Base-by-base conservation (phyloP, 768 basidiomycete genomes). In the Leccinum boreale region DNA sequence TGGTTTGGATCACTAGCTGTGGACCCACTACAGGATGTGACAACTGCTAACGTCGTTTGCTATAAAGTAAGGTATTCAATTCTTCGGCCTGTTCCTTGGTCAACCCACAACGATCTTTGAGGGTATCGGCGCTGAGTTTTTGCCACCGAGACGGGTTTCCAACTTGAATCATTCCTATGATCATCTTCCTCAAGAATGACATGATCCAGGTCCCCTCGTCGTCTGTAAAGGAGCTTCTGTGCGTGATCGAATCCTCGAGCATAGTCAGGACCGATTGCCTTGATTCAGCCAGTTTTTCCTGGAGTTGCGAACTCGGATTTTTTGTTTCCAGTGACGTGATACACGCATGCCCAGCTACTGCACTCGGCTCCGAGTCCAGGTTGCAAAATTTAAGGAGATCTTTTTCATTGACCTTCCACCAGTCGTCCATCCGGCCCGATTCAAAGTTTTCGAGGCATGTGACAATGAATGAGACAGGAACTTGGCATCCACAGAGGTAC, bases 391-490 rank as follows among this genome's bases (percentile, higher is more conserved):
- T 39, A 8, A 64, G 33, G 12, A 73, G 64, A 2, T 9, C 35
- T 15, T 50, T 28, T 3, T 57, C 55, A 21, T 74, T 65, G 14
- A 5, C 17, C 10, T 46, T 50, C 73, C 73, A 74, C 73, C 74
- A 74, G 12, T 55, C 26, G 48, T 73, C 72, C 73, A 73, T 73
- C 5, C 39, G 52, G 5, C 19, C 45, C 36, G 15, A 17, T 36
- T 9, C 36, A 23, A 52, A 9, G 35, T 39, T 17, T 54, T 77
- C 78, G 10, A 79, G 70, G 28, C 73, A 70, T 3, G 77, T 78
- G 35, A 79, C 63, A 9, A 74, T 67, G 14, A 79, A 55, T 1
- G 74, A 67, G 15, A 74, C 67, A 4, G 78, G 78, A 9, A 79
- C 73, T 44, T 68, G 58, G 21, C 63, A 50, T 23, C 64, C 67